Percentiles rank a stretch among this genome's conserved stretches.
Conservation (phyloP, 1,284 basidiomycete species). For the Leccinum pseudoinsigne region DNA sequence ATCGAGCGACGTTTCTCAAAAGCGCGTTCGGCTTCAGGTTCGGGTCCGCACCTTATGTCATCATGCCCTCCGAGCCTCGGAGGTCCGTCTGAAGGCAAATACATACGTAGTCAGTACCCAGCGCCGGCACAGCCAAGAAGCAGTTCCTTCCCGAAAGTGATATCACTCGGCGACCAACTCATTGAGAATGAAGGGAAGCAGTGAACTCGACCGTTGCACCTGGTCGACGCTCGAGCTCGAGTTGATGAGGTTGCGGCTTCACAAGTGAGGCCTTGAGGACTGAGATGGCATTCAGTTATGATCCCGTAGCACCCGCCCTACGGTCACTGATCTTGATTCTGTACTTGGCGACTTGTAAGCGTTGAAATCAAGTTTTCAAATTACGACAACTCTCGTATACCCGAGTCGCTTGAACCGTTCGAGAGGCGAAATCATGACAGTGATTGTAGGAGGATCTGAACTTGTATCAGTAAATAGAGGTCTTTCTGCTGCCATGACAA, state of each 20-base stretch:
- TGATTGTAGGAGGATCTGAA: background rate
- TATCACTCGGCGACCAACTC: background rate
- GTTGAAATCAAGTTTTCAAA: background rate
- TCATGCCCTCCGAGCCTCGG: background rate
- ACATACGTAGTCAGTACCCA: background rate
- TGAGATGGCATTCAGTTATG: background rate
- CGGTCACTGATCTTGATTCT: background rate
- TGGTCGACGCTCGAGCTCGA: too few relatives aligned
- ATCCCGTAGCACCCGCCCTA: too few relatives aligned
- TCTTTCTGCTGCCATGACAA: background rate
- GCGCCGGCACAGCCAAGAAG: background rate
- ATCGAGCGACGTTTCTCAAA: background rate
- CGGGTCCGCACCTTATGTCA: background rate
- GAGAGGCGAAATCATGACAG: background rate
- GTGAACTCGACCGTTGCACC: background rate
- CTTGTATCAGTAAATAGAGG: background rate
- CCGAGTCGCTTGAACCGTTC: background rate
- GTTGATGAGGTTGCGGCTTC: background rate
- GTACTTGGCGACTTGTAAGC: background rate
- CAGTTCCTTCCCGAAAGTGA: background rate
- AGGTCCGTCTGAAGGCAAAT: background rate
- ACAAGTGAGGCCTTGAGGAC: background rate
- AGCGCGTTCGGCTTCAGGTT: background rate
- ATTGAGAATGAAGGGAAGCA: background rate
- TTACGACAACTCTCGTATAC: background rate